These are phyloP conservation scores for Setaria viridis DNA, from an alignment of 202 grass and related monocot genomes.

Conservation along the genomic window DNA sequence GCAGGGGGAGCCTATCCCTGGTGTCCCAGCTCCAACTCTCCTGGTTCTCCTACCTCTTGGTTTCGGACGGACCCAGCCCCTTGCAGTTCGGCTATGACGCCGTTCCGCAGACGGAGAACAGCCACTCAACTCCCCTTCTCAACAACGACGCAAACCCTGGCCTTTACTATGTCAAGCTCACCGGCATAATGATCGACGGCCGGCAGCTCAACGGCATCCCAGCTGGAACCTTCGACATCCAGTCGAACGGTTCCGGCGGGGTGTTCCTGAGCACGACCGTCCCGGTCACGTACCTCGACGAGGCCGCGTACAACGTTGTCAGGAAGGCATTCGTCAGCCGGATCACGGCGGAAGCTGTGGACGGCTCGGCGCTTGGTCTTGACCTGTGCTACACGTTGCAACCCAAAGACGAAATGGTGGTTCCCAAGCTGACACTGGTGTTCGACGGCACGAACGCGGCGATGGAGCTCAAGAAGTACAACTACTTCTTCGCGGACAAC, in stretches of 20 bases:
- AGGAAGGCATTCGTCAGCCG: neutral
- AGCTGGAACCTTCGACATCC: slow-evolving; percentile 11
- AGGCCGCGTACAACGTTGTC: slow-evolving; percentile 9
- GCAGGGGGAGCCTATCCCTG: slow-evolving; percentile 11
- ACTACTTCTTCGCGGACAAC: slow-evolving; percentile 29
- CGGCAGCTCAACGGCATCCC: slow-evolving; percentile 8
- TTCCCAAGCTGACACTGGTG: slow-evolving; percentile 29
- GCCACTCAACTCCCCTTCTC: slow-evolving; percentile 2
- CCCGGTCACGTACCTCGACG: slow-evolving; percentile 18
- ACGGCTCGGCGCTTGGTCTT: slow-evolving; percentile 5
- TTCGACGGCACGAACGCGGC: slow-evolving; percentile 3
- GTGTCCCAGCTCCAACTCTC: slow-evolving; percentile 34
- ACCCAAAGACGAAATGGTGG: neutral
- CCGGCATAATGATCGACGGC: slow-evolving; percentile 24
- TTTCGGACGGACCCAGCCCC: neutral
- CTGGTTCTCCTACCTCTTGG: slow-evolving; percentile 39
- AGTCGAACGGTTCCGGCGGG: slow-evolving; percentile 36
- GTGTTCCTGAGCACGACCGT: slow-evolving; percentile 33
- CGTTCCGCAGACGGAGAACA: neutral
- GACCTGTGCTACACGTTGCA: slow-evolving; percentile 29
- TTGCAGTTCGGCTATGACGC: neutral
- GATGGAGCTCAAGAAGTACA: neutral
- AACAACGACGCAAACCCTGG: neutral
- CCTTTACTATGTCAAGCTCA: slow-evolving; percentile 33
- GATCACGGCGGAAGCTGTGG: neutral